These are phyloP conservation scores for Hydnomerulius pinastri DNA, from an alignment of 768 basidiomycete species.

Conservation along the genomic window DNA sequence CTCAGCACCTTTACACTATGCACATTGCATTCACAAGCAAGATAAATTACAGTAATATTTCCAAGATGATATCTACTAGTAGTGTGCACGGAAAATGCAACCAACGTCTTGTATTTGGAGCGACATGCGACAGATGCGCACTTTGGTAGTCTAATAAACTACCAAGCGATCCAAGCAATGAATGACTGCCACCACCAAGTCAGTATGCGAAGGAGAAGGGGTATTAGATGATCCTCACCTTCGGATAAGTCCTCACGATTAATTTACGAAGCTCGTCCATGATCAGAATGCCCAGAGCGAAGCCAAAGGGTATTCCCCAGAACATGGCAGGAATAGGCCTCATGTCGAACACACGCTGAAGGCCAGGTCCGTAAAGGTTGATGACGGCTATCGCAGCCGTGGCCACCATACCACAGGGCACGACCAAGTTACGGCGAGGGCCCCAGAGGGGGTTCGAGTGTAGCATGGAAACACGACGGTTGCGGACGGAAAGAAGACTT, in stretches of 20 bases:
- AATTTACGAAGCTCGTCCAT: conserved; percentile 50
- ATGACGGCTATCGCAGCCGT: conserved; percentile 33
- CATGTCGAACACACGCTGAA: conserved; percentile 38
- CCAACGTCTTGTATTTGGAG: too few relatives aligned
- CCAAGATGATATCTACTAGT: too few relatives aligned
- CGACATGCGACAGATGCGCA: too few relatives aligned
- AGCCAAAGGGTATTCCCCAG: conserved; percentile 45
- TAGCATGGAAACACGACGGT: conserved; percentile 30
- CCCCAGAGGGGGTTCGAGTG: conserved; percentile 37
- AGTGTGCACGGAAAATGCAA: too few relatives aligned
- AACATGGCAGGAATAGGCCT: conserved; percentile 45
- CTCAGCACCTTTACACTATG: too few relatives aligned
- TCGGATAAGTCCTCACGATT: conserved; percentile 45
- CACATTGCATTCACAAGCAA: too few relatives aligned
- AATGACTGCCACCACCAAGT: conserved; percentile 17
- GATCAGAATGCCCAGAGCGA: conserved; percentile 42
- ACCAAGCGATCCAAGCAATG: conserved; percentile 24
- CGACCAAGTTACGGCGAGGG: conserved; percentile 36
- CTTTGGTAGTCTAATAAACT: too few relatives aligned
- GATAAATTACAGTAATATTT: too few relatives aligned
- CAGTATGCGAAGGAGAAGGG: not conserved
- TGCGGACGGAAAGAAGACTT: conserved; percentile 25
- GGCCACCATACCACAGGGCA: conserved; percentile 35
- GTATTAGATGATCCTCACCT: conserved; percentile 25
- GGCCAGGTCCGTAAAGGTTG: conserved; percentile 39